Conservation (phyloP, 257 asterid species). For the Mentha longifolia region DNA sequence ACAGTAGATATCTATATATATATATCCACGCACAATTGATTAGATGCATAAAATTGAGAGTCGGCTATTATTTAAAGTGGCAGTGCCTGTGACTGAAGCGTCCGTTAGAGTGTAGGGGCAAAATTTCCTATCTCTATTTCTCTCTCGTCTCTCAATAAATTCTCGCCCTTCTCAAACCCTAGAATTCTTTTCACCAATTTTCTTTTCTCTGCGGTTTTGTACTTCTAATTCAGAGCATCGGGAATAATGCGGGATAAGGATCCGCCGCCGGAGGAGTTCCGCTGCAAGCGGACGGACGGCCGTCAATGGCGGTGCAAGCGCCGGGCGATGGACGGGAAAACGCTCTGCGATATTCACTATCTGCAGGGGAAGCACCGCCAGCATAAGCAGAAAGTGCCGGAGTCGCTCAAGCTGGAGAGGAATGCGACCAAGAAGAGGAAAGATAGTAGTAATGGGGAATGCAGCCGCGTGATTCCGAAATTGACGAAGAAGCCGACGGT, state of each 20-base stretch:
- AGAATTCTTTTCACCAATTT: slow-evolving; percentile 9
- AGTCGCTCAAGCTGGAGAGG: slow-evolving; percentile 79
- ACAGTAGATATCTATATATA: not conserved
- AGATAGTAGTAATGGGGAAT: slow-evolving; percentile 35
- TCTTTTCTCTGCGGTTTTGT: not conserved
- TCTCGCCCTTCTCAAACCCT: slow-evolving; percentile 51
- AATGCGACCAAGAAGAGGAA: slow-evolving; percentile 47
- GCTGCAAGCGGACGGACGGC: slow-evolving; percentile 98
- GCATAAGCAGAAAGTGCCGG: slow-evolving; percentile 86
- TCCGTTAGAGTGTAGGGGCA: slow-evolving; percentile 39
- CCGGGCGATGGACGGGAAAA: slow-evolving; percentile 72
- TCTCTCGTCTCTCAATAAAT: slow-evolving; percentile 33
- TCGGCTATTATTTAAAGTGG: slow-evolving; percentile 23
- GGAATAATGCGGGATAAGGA: slow-evolving; percentile 51
- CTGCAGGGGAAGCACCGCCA: slow-evolving; percentile 86
- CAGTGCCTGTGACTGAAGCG: slow-evolving; percentile 35
- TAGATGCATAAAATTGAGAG: slow-evolving; percentile 23
- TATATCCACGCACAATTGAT: not conserved
- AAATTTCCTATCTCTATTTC: slow-evolving; percentile 22
- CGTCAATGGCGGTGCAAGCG: slow-evolving; percentile 97
- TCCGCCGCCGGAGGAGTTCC: slow-evolving; percentile 79
- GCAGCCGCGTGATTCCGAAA: slow-evolving; percentile 48
- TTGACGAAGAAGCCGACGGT: slow-evolving; percentile 33
- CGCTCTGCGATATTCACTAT: slow-evolving; percentile 90
- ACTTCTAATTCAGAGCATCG: slow-evolving; percentile 6